Conservation (phyloP, 2,329 filamentous ascomycete species). For the Penicillium sp. region DNA sequence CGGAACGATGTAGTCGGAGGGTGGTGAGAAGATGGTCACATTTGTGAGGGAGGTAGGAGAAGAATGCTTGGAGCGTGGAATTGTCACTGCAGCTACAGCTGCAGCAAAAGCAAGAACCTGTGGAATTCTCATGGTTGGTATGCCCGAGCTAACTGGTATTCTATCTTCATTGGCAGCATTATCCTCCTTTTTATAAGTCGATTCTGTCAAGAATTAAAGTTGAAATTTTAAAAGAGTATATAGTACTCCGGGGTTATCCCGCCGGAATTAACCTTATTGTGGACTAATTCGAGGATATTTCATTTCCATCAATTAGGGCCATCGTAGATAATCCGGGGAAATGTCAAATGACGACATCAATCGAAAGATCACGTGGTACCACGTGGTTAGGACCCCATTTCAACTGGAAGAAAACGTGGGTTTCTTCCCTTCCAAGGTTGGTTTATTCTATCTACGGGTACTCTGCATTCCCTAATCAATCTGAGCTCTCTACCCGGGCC, state of each 20-base stretch:
- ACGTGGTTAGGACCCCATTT: neutral
- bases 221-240: neutral
- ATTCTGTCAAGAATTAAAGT: neutral
- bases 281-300: slow-evolving; percentile 5
- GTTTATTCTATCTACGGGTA: neutral
- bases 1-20: slow-evolving; percentile 47
- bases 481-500: neutral
- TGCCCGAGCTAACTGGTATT: neutral
- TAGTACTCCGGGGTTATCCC: slow-evolving; percentile 17
- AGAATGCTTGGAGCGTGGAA: slow-evolving; percentile 2
- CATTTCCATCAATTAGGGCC: slow-evolving; percentile 16
- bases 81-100: slow-evolving; percentile 10
- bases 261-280: slow-evolving; percentile 25
- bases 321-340: slow-evolving; percentile 1
- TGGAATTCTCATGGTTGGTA: slow-evolving; percentile 17
- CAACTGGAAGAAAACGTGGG: too few relatives aligned
- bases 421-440: too few relatives aligned
- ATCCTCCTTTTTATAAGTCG: slow-evolving; percentile 5
- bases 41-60: slow-evolving; percentile 31
- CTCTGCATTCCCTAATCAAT: neutral
- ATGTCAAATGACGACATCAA: neutral
- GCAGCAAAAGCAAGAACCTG: slow-evolving; percentile 13
- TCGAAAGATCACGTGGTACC: neutral
- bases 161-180: neutral
- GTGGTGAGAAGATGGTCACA: slow-evolving; percentile 46